Evolutionary conservation across 176 grass and related monocot species (phyloP).

Genomic region (Oryza coarctata): DNA sequence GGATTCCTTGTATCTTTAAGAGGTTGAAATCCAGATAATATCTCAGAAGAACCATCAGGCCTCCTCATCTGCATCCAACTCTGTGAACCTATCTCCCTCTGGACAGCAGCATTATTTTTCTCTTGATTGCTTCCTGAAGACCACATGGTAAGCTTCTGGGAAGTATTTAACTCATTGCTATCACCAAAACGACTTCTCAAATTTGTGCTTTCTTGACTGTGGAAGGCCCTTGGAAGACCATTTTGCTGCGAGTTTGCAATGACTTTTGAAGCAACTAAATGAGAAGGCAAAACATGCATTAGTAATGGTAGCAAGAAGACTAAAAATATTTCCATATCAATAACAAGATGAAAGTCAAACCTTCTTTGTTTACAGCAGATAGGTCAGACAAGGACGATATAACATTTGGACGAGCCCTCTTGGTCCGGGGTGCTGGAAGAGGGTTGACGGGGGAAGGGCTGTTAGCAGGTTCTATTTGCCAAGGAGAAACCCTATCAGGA

Average conservation of each 20-base stretch:
- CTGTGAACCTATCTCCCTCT: constrained; percentile 18
- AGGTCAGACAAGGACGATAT: constrained; percentile 40
- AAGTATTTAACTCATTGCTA: constrained; percentile 34
- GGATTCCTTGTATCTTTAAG: constrained; percentile 36
- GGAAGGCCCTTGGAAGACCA: constrained; percentile 50
- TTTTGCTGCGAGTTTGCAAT: constrained; percentile 42
- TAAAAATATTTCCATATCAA: neutral
- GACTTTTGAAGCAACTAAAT: constrained; percentile 53
- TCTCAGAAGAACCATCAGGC: constrained; percentile 31
- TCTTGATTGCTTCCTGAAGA: constrained; percentile 34
- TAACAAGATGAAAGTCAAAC: constrained; percentile 42
- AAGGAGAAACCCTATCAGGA: constrained; percentile 88
- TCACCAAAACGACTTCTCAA: constrained; percentile 36
- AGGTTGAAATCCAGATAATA: constrained; percentile 49
- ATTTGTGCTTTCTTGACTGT: constrained; percentile 56
- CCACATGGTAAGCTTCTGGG: constrained; percentile 52
- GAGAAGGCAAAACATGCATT: constrained; percentile 30
- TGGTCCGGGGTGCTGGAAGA: constrained; percentile 48
- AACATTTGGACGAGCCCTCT: constrained; percentile 58
- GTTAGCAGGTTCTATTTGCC: constrained; percentile 80
- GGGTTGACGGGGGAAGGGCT: constrained; percentile 55
- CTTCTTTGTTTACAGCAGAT: constrained; percentile 65
- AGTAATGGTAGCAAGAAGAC: neutral
- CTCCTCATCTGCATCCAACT: constrained; percentile 31
- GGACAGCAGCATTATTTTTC: constrained; percentile 33